Percentiles rank a stretch among this genome's conserved stretches.
phyloP scores from a whole-genome alignment of 352 stramenopile genomes.

The Pseudoperonospora humuli region DNA sequence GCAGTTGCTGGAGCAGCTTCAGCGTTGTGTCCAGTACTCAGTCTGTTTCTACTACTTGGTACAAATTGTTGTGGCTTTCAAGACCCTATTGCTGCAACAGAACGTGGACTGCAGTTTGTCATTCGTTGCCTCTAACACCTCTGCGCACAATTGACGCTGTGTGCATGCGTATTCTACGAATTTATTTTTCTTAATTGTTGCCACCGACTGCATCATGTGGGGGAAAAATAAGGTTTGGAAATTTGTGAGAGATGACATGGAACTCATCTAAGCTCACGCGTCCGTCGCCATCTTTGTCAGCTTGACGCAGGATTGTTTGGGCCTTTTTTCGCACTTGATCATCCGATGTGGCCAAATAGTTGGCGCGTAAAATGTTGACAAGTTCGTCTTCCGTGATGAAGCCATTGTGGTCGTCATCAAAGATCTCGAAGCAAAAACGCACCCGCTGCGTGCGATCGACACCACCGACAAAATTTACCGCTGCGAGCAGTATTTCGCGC shows the following conservation, averaged over 20 bases:
- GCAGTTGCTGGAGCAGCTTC: conserved; percentile 35
- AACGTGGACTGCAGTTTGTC: background rate
- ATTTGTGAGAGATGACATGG: conserved; percentile 81
- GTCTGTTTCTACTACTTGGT: conserved; percentile 1
- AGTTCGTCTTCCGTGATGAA: conserved; percentile 89
- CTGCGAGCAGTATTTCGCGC: conserved; percentile 85
- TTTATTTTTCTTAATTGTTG: background rate
- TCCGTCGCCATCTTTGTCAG: conserved; percentile 69
- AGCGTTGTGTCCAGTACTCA: too few species aligned
- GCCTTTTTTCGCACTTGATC: conserved; percentile 81
- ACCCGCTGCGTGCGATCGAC: conserved; percentile 77
- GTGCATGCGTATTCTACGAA: too few species aligned
- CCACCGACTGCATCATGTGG: conserved; percentile 27
- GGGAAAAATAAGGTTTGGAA: conserved; percentile 87
- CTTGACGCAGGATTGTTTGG: conserved; percentile 76
- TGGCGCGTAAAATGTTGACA: conserved; percentile 86
- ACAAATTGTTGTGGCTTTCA: conserved; percentile 4
- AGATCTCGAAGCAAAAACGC: conserved; percentile 92
- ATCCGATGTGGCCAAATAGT: conserved; percentile 70
- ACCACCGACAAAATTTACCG: conserved; percentile 84
- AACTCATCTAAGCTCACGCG: conserved; percentile 84
- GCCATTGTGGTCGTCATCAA: conserved; percentile 89
- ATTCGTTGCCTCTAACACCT: too few species aligned
- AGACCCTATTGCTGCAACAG: background rate
- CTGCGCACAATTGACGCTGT: too few species aligned